Percentiles rank a stretch among this genome's conserved stretches.
These are phyloP conservation scores for Hypoxylon lienhwacheense DNA, from an alignment of 495 filamentous ascomycete species.

Conservation along the genomic window DNA sequence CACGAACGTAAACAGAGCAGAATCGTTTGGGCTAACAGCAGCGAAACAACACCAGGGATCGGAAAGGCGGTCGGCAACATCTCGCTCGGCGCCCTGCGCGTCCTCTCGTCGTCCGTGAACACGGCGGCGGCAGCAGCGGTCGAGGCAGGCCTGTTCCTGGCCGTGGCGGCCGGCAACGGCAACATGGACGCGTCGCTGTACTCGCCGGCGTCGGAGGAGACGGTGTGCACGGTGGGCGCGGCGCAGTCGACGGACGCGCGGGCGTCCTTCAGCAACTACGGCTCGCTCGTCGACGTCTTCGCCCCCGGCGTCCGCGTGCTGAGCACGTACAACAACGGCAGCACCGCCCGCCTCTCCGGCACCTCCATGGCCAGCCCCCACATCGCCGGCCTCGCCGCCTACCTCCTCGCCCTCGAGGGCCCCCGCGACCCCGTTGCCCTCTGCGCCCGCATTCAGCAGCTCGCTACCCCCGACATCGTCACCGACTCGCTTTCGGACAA, in stretches of 20 bases:
- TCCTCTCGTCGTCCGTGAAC: conserved; percentile 45
- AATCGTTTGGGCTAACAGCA: neutral
- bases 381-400: conserved; percentile 54
- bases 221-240: conserved; percentile 58
- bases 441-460: conserved; percentile 38
- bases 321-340: conserved; percentile 39
- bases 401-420: conserved; percentile 45
- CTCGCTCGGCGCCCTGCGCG: conserved; percentile 49
- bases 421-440: conserved; percentile 34
- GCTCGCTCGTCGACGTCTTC: conserved; percentile 51
- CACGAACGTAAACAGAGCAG: no score
- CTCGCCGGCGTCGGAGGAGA: conserved; percentile 52
- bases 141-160: conserved; percentile 48
- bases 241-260: conserved; percentile 43
- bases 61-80: conserved; percentile 48
- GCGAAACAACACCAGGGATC: conserved; percentile 8
- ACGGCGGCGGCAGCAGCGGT: conserved; percentile 44
- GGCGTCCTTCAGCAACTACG: conserved; percentile 59
- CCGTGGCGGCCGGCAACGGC: conserved; percentile 50
- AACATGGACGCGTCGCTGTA: conserved; percentile 38
- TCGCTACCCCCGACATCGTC: conserved; percentile 38
- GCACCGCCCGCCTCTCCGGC: conserved; percentile 49
- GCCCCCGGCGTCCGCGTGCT: conserved; percentile 47
- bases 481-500: conserved; percentile 20
- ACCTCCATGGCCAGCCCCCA: conserved; percentile 59